These are phyloP conservation scores for Auricularia heimuer DNA, from an alignment of 768 basidiomycete species.

Conservation along the genomic window DNA sequence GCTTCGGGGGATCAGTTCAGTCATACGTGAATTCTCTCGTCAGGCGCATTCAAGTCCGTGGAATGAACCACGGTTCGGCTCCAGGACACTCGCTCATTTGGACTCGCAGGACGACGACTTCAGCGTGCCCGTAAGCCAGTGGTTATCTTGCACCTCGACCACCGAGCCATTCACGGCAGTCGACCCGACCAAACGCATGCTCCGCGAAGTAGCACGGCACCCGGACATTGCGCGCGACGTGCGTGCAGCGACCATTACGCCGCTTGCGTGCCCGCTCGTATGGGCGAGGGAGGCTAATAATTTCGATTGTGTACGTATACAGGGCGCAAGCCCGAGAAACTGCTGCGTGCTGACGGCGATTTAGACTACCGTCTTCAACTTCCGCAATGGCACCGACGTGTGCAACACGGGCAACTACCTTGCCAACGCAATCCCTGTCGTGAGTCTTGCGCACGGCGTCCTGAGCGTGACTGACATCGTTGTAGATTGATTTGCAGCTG, in stretches of 20 bases:
- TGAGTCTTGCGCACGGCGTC: constrained; percentile 13
- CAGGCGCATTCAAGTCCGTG: constrained; percentile 30
- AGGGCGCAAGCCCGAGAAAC: not conserved
- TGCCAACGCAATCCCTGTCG: constrained; percentile 15
- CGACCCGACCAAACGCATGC: constrained; percentile 8
- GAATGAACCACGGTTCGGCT: too few relatives aligned
- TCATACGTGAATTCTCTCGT: constrained; percentile 31
- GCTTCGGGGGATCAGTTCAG: constrained; percentile 12
- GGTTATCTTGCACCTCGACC: constrained; percentile 20
- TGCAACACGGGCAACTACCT: constrained; percentile 29
- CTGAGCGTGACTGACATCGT: not conserved
- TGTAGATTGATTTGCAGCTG: constrained; percentile 32
- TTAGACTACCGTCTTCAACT: constrained; percentile 33
- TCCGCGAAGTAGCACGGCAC: not conserved
- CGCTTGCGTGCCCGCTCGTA: constrained; percentile 36
- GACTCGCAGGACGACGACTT: constrained; percentile 17
- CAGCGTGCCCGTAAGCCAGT: constrained; percentile 15
- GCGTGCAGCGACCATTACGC: constrained; percentile 19
- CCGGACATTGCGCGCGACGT: not conserved
- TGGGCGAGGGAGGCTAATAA: constrained; percentile 39
- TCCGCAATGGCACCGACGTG: constrained; percentile 30
- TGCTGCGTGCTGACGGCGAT: not conserved
- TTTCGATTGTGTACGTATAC: constrained; percentile 30
- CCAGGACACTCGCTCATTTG: too few relatives aligned
- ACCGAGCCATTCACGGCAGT: constrained; percentile 13